Evolutionary conservation across 495 filamentous ascomycete genomes (phyloP), one percentile per base, ranked within the genome.

Genomic region (Aspergillus biplanus): DNA sequence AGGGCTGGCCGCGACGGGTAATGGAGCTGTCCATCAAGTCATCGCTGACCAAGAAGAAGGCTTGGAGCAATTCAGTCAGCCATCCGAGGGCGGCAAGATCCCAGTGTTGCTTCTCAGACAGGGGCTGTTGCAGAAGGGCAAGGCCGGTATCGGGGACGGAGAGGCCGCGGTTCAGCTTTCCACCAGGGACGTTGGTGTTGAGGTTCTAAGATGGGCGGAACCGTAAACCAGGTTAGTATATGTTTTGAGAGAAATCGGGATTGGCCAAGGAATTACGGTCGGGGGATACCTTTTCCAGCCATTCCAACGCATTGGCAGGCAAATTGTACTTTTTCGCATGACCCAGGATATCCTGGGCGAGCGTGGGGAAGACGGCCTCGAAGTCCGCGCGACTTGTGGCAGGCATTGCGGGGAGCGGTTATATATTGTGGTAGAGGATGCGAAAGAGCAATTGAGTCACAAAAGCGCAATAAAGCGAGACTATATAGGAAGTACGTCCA

Each of bases 81-180:
- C 95, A 99, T 62, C 95, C 95, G 52, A 99, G 85, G 16, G 90
- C 88, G 46, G 92, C 90, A 57, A 93, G 80, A 56, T 89, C 78
- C 81, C 93, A 92, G 81, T 92, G 93, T 75, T 97, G 90, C 59
- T 96, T 86, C 39, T 87, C 80, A 56, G 81, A 85, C 59, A 97
- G 86, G 59, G 88, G 81, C 60, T 87, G 81, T 71, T 85, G 79
- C 65, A 92, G 86, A 56, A 99, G 89, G 67, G 95, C 74, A 65
- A 90, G 87, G 58, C 87, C 86, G 53, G 92, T 94, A 81, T 99
- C 95, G 61, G 93, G 90, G 53, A 97, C 93, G 56, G 95, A 97
- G 87, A 99, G 95, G 77, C 96, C 95, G 67, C 95, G 92, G 82
- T 98, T 99, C 82, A 92, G 94, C 85, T 99, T 99, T 70, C 95